Conservation (phyloP, 2,329 filamentous ascomycete species). For the Scedosporium dehoogii region DNA sequence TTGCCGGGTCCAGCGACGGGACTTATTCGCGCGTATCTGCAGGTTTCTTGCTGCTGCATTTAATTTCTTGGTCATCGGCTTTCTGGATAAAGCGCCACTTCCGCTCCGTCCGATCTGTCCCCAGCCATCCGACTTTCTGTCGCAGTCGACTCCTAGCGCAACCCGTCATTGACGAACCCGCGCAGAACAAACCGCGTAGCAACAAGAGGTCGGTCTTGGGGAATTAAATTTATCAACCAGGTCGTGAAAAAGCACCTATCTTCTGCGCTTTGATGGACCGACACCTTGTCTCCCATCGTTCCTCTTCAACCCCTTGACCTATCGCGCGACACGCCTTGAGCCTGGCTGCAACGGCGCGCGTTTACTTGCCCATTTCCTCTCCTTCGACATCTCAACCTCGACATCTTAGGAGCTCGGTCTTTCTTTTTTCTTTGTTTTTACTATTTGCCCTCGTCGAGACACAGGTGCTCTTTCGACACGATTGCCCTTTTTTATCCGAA, state of each 20-base stretch:
- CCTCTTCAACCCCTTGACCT: not conserved
- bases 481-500: not conserved
- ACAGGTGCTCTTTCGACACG: not conserved
- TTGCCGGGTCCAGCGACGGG: not conserved
- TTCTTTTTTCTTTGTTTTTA: too few species aligned
- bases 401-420: too few species aligned
- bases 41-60: not conserved
- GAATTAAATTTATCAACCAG: not conserved
- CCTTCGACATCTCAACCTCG: not conserved
- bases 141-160: not conserved
- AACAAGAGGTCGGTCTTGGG: not conserved
- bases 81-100: not conserved
- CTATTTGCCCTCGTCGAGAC: not conserved
- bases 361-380: not conserved
- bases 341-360: not conserved
- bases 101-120: not conserved
- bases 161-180: not conserved
- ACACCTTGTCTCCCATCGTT: not conserved
- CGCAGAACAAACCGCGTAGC: not conserved
- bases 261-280: not conserved
- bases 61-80: not conserved
- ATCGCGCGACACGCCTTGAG: not conserved
- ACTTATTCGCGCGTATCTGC: not conserved
- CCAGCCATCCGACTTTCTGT: constrained; percentile 3
- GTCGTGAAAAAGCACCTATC: not conserved